These are phyloP conservation scores for Hanseniaspora hatyaiensis DNA, from an alignment of 805 yeast genomes.

Conservation along the genomic window DNA sequence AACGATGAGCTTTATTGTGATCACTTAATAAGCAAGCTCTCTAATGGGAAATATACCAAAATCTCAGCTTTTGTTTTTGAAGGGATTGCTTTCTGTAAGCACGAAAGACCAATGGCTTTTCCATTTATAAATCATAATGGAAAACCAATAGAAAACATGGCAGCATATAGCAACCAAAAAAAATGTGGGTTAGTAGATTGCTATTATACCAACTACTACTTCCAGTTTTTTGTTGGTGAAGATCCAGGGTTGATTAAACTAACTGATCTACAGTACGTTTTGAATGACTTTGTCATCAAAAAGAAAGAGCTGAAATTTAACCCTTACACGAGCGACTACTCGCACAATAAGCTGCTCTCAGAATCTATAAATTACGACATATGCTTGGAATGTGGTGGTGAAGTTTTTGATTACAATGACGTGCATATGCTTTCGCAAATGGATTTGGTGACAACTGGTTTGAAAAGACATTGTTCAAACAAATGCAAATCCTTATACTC, in stretches of 20 bases:
- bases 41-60: not conserved
- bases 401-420: constrained; percentile 24
- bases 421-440: constrained; percentile 18
- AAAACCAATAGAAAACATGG: not conserved
- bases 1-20: constrained; percentile 10
- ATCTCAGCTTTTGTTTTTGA: constrained; percentile 3
- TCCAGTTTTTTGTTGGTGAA: constrained; percentile 25
- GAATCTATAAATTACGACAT: constrained; percentile 35
- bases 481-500: constrained; percentile 27
- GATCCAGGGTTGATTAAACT: constrained; percentile 47
- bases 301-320: constrained; percentile 23
- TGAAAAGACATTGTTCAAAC: constrained; percentile 20
- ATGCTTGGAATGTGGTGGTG: constrained; percentile 38
- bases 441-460: constrained; percentile 19
- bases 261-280: constrained; percentile 40
- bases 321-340: constrained; percentile 18
- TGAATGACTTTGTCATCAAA: constrained; percentile 32
- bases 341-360: constrained; percentile 23
- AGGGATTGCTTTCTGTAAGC: constrained; percentile 2
- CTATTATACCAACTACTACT: constrained; percentile 8
- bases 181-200: constrained; percentile 2
- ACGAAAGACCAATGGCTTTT: not conserved
- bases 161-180: not conserved
- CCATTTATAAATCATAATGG: not conserved
- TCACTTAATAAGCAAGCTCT: constrained; percentile 6